Evolutionary conservation across 2,329 filamentous ascomycete genomes (phyloP), one percentile per base, ranked within the genome.

Genomic region (Colletotrichum tanaceti): DNA sequence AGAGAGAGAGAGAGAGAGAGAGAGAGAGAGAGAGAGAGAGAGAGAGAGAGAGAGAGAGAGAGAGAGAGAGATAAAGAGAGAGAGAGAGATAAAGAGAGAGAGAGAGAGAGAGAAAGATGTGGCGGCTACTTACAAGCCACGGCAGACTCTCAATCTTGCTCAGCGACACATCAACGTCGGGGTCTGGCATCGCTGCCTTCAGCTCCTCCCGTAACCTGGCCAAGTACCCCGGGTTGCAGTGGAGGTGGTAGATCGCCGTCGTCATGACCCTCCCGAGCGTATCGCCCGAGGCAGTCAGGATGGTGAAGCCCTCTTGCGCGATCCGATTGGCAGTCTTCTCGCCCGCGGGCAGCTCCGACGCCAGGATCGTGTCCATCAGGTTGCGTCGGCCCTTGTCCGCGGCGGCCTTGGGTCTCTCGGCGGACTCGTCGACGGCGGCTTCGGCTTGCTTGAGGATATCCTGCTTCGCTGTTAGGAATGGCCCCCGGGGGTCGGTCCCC

Each of bases 281-380:
- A 46, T 80, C 76, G 13, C 77, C 79, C 3, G 79, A 81, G 3
- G 80, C 81, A 1, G 73, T 73, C 13, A 78, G 73, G 1, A 80
- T 52, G 0, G 73, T 70, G 18, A 73, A 49, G n/a, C 73, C 76
- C 22, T 83, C 81, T 10, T 76, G 72, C 7, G 71, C 71, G 6
- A 82, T 71, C 0, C 81, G 74, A 1, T 57, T 24, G 1, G 72
- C 20, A 0, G 73, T 71, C 66, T 81, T 81, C 46, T 81, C 81
- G 4, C 71, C 28, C 1, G 71, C 44, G 1, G 80, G 77, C 0
- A 83, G 74, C n/a, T 70, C 66, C 50, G 74, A 75, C 0, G 66
- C 43, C 0, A 77, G 60, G 5, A 81, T 74, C 20, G 75, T 74
- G 32, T 77, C 71, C 6, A 46, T 16, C 9, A 46, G 41, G 28